phyloP scores from a whole-genome alignment of 805 yeast genomes.

The Candida dendrica region DNA sequence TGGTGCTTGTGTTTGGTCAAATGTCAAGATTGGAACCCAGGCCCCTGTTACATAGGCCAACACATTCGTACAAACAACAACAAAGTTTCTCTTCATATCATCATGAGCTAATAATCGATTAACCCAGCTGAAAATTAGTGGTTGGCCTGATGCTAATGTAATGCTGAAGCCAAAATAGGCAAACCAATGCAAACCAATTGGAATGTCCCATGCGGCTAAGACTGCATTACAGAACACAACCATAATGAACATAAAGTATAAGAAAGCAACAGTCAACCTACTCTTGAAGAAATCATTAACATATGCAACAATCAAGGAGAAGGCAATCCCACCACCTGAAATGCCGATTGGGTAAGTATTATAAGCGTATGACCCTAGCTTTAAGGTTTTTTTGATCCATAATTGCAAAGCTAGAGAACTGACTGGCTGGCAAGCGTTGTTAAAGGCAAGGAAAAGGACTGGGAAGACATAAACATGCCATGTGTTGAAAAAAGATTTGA shows the following conservation, averaged over 20 bases:
- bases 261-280: constrained; percentile 27
- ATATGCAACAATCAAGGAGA: constrained; percentile 26
- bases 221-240: constrained; percentile 34
- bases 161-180: constrained; percentile 38
- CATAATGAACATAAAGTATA: constrained; percentile 29
- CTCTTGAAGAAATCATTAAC: constrained; percentile 28
- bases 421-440: constrained; percentile 1
- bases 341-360: constrained; percentile 32
- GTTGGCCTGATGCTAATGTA: constrained; percentile 45
- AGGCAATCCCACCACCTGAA: constrained; percentile 27
- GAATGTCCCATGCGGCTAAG: constrained; percentile 39
- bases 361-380: constrained; percentile 22
- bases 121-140: constrained; percentile 46
- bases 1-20: constrained; percentile 28
- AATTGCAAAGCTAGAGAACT: neutral
- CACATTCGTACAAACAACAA: constrained; percentile 29
- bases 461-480: constrained; percentile 43
- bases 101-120: constrained; percentile 31
- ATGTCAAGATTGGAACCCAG: constrained; percentile 31
- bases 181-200: constrained; percentile 38
- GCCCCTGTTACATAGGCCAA: constrained; percentile 31
- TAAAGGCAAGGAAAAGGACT: constrained; percentile 2
- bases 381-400: constrained; percentile 8
- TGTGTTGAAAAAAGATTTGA: constrained; percentile 32
- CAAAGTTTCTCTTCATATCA: constrained; percentile 21